phyloP scores from a whole-genome alignment of 164 flowering plant species.

The Chloranthus sessilifolius region DNA sequence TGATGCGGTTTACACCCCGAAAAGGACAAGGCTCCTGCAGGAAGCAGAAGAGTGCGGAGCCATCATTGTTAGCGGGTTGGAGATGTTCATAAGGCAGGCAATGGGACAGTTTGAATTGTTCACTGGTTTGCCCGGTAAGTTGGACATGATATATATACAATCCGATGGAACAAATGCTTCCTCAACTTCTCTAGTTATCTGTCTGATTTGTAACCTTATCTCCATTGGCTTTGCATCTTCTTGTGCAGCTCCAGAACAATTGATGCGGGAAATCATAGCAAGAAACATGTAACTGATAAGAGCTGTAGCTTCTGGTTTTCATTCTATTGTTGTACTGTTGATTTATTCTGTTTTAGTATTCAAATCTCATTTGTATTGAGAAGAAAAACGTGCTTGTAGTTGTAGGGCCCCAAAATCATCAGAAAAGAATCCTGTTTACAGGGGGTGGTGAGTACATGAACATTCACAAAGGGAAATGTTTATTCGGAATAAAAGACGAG shows the following conservation, averaged over 20 bases:
- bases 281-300: slow-evolving; percentile 3
- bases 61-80: slow-evolving; percentile 56
- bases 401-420: too few species aligned
- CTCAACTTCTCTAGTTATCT: too few species aligned
- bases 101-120: slow-evolving; percentile 76
- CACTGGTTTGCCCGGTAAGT: slow-evolving; percentile 90
- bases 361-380: background rate
- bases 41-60: slow-evolving; percentile 89
- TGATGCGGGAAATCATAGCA: slow-evolving; percentile 12
- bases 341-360: background rate
- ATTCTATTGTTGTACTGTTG: background rate
- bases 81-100: slow-evolving; percentile 97
- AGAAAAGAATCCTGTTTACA: too few species aligned
- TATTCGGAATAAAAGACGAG: too few species aligned
- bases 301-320: background rate
- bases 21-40: slow-evolving; percentile 70
- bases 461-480: too few species aligned
- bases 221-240: background rate
- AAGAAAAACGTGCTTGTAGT: too few species aligned
- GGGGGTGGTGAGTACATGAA: too few species aligned
- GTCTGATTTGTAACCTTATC: background rate
- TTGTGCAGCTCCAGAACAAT: slow-evolving; percentile 15
- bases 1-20: slow-evolving; percentile 95
- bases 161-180: too few species aligned
- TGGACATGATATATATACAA: background rate